Base-by-base conservation (phyloP, 1,284 basidiomycete genomes). In the Rhizopogon parksii region DNA sequence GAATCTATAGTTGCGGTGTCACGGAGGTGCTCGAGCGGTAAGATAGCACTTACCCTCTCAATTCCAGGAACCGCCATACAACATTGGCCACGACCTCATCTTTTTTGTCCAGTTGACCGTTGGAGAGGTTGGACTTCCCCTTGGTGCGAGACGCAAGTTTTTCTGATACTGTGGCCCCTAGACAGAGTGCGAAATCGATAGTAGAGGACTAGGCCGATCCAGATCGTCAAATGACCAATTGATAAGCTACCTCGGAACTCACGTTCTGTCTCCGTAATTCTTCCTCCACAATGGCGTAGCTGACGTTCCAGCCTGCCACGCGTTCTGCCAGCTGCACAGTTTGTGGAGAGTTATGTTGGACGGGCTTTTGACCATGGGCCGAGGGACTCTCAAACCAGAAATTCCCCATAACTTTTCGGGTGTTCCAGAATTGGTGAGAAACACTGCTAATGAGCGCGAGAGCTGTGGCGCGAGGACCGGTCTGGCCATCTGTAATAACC, bases 21-120 rank as follows among this genome's bases (percentile, higher is more conserved):
- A 39, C 36, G 47, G 30, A 38, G 40, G 1, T 36, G 46, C 49
- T 54, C 53, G 53, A 38, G 39, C 12, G n/a, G 21, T 40, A 40
- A 47, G 25, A 40, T 24, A 46, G 46, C 51, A 65, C 68, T 67
- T 71, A 94, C 88, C 93, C 93, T 69, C 95, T 78, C 50, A 99
- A 73, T 68, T 98, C 95, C 52, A 99, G 79, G 80, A 99, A 96
- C 42, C 95, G 82, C 95, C 95, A 98, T 56, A 99, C 89, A 30
- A 95, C 91, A 67, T 99, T 99, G 6, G 95, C 95, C 1, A 99
- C 95, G 0, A 96, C 79, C 68, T 99, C 96, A 64, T 99, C 95
- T 72, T 99, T 99, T 73, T 96, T 97, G 56, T 98, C 95, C 34
- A 99, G 76, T 9, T 79, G 76, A 36, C 71, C 68, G 30, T 61